These are phyloP conservation scores for Tylopilus subfusipes DNA, from an alignment of 768 basidiomycete species.

Conservation along the genomic window DNA sequence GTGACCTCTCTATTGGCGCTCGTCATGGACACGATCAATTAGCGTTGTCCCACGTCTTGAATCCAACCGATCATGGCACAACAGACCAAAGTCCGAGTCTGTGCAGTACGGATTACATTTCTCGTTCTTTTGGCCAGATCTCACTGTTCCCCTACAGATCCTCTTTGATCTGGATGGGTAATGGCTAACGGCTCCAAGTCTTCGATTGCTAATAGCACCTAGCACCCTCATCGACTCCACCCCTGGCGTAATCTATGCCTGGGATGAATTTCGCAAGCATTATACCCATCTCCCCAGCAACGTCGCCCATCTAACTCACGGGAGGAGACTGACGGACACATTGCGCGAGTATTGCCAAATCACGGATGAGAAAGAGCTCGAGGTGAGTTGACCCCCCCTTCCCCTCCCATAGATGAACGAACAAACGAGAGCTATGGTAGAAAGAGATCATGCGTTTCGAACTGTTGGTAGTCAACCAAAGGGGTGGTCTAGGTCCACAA, in stretches of 20 bases:
- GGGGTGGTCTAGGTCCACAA: constrained; percentile 46
- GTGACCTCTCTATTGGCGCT: too few relatives aligned
- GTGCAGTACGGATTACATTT: constrained; percentile 43
- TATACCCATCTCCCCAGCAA: constrained; percentile 51
- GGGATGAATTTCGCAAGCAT: constrained; percentile 64
- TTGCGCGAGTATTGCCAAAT: constrained; percentile 66
- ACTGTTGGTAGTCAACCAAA: constrained; percentile 56
- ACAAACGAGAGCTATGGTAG: constrained; percentile 31
- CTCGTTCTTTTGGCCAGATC: neutral
- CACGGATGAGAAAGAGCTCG: constrained; percentile 50
- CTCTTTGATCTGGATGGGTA: constrained; percentile 73
- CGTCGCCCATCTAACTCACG: constrained; percentile 64
- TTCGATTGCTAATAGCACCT: constrained; percentile 7
- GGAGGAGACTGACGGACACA: constrained; percentile 73
- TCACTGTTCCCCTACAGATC: constrained; percentile 39
- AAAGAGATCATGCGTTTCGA: constrained; percentile 76
- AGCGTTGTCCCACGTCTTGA: neutral
- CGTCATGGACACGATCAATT: too few relatives aligned
- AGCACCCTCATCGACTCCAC: constrained; percentile 82
- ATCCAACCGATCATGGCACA: constrained; percentile 10
- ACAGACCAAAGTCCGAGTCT: constrained; percentile 37
- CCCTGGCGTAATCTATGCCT: constrained; percentile 75
- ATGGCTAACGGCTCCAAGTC: constrained; percentile 10
- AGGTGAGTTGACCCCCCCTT: constrained; percentile 38
- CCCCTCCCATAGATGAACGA: neutral